Base-by-base conservation (phyloP, 2,329 filamentous ascomycete species). In the Leptographium flavum region DNA sequence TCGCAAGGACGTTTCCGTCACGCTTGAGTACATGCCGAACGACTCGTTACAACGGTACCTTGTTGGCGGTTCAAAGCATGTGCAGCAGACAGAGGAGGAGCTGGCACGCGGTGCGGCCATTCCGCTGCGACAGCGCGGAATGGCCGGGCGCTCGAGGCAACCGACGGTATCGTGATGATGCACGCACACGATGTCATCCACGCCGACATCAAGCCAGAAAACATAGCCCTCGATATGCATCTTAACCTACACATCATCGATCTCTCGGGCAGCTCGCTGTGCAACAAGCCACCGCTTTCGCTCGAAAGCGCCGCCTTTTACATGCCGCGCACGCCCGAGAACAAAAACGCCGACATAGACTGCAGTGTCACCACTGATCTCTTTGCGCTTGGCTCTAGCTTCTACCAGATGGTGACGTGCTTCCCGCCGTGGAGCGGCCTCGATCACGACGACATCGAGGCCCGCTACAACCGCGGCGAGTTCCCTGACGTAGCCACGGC, bases 181-280 rank as follows among this genome's bases (percentile, higher is more conserved):
- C 43, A 48, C 39, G 38, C 39, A 1, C 28, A 43, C 36, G 35
- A 35, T 15, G 43, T 48, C 21, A 46, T 43, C 13, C 39, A 48
- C 39, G 39, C 43, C 15, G 47, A 48, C 47, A 30, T 45, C 17
- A 35, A 31, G 23, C 47, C 47, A 22, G 47, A 48, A 11, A 48
- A 48, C 28, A 48, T 42, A 39, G 32, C 15, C n/a, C 39, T 46
- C 4, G 45, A 46, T 27, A 19, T 8, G 2, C 5, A n/a, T 14
- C 39, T 28, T 9, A 8, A 7, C 27, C 8, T 28, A 11, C 27
- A 11, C 8, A 28, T 28, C 5, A 28, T 28, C 5, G 27, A 28
- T 11, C 13, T 28, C 13, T 28, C 27, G 5, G 27, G 27, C 27
- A 28, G 27, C 27, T 28, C 27, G 5, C 3, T 28, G 27, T 8